Percentiles rank a stretch among this genome's conserved stretches.
phyloP scores from a whole-genome alignment of 2,329 filamentous ascomycete genomes.

The Alternaria infectoria region DNA sequence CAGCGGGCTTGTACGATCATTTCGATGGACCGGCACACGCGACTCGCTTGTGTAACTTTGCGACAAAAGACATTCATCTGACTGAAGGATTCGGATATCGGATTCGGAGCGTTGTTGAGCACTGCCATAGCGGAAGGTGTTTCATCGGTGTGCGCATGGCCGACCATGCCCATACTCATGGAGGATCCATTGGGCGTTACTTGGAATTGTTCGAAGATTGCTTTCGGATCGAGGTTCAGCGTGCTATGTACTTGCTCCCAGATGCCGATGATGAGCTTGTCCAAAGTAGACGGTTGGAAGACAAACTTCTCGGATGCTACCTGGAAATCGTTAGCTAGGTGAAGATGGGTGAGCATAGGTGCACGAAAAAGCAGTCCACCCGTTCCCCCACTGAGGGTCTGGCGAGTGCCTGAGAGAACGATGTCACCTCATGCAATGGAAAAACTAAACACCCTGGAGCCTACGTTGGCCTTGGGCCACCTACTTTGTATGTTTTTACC shows the following conservation, averaged over 20 bases:
- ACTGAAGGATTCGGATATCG: constrained; percentile 40
- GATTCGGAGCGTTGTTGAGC: constrained; percentile 15
- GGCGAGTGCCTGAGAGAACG: not conserved
- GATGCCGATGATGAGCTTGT: constrained; percentile 58
- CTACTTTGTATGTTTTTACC: too few species aligned
- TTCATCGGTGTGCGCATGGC: constrained; percentile 11
- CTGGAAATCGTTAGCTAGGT: not conserved
- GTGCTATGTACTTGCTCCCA: constrained; percentile 58
- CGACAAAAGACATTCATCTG: constrained; percentile 53
- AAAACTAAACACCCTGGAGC: not conserved
- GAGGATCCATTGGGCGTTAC: constrained; percentile 19
- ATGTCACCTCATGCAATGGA: not conserved
- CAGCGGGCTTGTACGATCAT: constrained; percentile 65
- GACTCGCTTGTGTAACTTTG: constrained; percentile 58
- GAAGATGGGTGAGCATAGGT: not conserved
- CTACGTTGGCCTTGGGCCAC: not conserved
- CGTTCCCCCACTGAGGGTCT: not conserved
- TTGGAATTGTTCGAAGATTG: constrained; percentile 42
- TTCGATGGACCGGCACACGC: constrained; percentile 63
- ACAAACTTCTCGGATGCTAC: constrained; percentile 46
- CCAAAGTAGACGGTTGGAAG: constrained; percentile 55
- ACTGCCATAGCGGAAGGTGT: constrained; percentile 14
- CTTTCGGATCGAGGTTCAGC: constrained; percentile 51
- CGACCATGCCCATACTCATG: constrained; percentile 21
- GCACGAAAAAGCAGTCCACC: not conserved